phyloP scores from a whole-genome alignment of 495 filamentous ascomycete genomes.

The Aspergillus kassunensis region DNA sequence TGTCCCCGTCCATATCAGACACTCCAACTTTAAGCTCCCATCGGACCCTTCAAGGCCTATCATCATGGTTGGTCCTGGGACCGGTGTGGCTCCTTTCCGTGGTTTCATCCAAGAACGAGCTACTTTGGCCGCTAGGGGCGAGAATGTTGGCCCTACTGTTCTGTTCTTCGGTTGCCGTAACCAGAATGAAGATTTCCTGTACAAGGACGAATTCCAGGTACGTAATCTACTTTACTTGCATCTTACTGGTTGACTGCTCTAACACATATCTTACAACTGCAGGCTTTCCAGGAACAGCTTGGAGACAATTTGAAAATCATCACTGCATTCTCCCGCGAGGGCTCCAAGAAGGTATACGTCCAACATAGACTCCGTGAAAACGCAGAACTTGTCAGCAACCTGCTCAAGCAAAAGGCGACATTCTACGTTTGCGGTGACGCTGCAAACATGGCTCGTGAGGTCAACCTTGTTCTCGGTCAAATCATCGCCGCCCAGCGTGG shows the following conservation, averaged over 20 bases:
- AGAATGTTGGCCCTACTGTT: conserved; percentile 82
- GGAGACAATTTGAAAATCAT: conserved; percentile 84
- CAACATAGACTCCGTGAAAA: conserved; percentile 86
- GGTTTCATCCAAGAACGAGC: conserved; percentile 93
- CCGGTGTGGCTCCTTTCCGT: conserved; percentile 94
- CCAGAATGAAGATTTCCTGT: conserved; percentile 81
- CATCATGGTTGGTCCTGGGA: conserved; percentile 94
- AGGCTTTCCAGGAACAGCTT: conserved; percentile 78
- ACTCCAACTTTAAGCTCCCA: conserved; percentile 99
- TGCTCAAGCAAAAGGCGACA: conserved; percentile 84
- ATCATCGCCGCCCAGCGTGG: conserved; percentile 82
- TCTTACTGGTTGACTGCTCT: background rate
- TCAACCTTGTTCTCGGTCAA: conserved; percentile 77
- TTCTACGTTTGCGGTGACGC: conserved; percentile 99
- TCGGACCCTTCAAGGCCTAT: conserved; percentile 91
- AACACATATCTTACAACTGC: conserved; percentile 8
- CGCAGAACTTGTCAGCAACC: conserved; percentile 78
- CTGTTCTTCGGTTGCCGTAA: conserved; percentile 95
- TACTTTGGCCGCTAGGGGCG: conserved; percentile 70
- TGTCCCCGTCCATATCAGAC: conserved; percentile 90
- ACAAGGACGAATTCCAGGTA: conserved; percentile 91
- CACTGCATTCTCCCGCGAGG: conserved; percentile 88
- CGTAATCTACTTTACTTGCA: conserved; percentile 34
- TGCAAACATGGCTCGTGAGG: conserved; percentile 96
- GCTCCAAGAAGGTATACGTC: conserved; percentile 84